Evolutionary conservation across 176 grass and related monocot species (phyloP), one percentile per base, ranked within the genome.

Genomic region (Zoysia pacifica): DNA sequence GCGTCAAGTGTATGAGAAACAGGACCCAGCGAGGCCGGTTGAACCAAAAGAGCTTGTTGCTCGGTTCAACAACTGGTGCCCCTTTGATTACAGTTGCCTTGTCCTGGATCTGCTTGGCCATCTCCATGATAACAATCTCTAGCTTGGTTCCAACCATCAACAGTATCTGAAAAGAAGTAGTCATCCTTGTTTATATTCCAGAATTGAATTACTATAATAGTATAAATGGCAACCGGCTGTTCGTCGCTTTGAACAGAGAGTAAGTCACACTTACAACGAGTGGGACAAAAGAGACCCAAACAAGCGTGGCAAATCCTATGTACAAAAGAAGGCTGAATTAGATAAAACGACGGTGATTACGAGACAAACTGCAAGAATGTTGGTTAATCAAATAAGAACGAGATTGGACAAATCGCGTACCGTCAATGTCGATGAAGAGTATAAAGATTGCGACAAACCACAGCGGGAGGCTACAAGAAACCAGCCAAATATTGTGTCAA

Each of bases 21-120:
- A 97, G 86, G 79, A 97, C 85, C 90, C 92, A 94, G 1, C 74
- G 77, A 56, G 92, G 95, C 2, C 72, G 81, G 62, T 79, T 88
- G 67, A 97, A 97, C 95, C 95, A 97, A 63, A 97, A 97, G 58
- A 84, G 90, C 18, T 85, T 93, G 83, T 97, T 84, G 60, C 62
- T 94, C 18, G 90, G 87, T 83, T 90, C 88, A 16, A 97, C 89
- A 14, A 94, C 43, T 1, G 89, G 94, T 2, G 88, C 86, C 71
- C 95, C 95, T 83, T 89, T 88, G 59, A 97, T 90, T 9, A 94
- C 83, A 36, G 35, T 82, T 39, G 90, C 68, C 50, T 82, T 83
- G 4, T 94, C 65, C 42, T 87, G 90, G 72, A 98, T 94, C 60
- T 98, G 78, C 28, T 87, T 71, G 36, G 95, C 92, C 95, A 98